Evolutionary conservation across 2,329 filamentous ascomycete genomes (phyloP).

Genomic region (Cryphonectria naterciae): DNA sequence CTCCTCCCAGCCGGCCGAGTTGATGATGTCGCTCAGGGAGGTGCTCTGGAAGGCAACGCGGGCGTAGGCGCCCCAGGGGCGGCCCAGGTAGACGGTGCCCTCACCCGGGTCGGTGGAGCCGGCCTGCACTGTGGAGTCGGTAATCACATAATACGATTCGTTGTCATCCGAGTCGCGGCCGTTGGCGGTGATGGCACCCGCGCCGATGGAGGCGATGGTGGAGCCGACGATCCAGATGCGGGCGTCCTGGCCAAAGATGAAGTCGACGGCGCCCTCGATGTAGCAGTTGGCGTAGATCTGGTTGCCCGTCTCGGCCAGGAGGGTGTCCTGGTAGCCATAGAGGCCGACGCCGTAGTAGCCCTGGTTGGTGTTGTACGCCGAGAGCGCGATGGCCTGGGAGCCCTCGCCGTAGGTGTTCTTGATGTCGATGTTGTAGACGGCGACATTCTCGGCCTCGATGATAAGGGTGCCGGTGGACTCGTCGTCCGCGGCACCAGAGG

Average conservation of each 20-base stretch:
- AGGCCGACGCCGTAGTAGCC: slow-evolving; percentile 62
- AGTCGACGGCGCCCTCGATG: slow-evolving; percentile 62
- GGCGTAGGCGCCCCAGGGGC: slow-evolving; percentile 56
- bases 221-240: slow-evolving; percentile 57
- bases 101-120: slow-evolving; percentile 42
- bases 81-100: slow-evolving; percentile 54
- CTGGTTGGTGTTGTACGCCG: slow-evolving; percentile 53
- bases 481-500: slow-evolving; percentile 28
- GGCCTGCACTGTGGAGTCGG: slow-evolving; percentile 52
- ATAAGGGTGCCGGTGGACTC: slow-evolving; percentile 49
- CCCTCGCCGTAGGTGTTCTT: slow-evolving; percentile 52
- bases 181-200: slow-evolving; percentile 52
- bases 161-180: slow-evolving; percentile 44
- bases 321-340: slow-evolving; percentile 61
- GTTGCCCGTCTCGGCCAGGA: slow-evolving; percentile 53
- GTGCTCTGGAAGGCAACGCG: slow-evolving; percentile 55
- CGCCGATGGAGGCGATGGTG: slow-evolving; percentile 50
- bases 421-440: slow-evolving; percentile 61
- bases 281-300: slow-evolving; percentile 58
- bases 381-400: slow-evolving; percentile 57
- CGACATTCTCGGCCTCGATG: slow-evolving; percentile 48
- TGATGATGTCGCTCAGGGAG: slow-evolving; percentile 52
- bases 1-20: slow-evolving; percentile 53
- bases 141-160: slow-evolving; percentile 58
- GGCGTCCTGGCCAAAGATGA: slow-evolving; percentile 61